Evolutionary conservation across 257 asterid genomes (phyloP), one percentile per base, ranked within the genome.

Genomic region (Solanum bulbocastanum): DNA sequence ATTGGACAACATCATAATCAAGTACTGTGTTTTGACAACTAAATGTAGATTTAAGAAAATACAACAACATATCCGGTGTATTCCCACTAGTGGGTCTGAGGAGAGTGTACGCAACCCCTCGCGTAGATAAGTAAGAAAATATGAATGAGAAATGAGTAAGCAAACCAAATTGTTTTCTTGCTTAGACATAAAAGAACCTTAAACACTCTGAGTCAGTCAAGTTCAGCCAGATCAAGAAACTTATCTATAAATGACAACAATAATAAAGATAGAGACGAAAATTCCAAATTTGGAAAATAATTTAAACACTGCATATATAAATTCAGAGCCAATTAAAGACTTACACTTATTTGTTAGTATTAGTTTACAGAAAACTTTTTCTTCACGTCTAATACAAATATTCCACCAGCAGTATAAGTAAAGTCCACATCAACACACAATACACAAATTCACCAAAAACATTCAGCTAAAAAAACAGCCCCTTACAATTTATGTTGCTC

Each of bases 321-420:
- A 40, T 40, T 20, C 23, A 79, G 84, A 46, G 10, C 20, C 30
- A 5, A 32, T 49, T 82, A 30, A 82, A 30, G 68, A 49, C 44
- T 32, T 5, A 0, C 0, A 9, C 56, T 37, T 46, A 46, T 46
- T 79, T 46, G 33, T 18, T 46, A 30, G 30, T 30, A 27, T 49
- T 68, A 68, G 22, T 68, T 79, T 15, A 27, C 40, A 46, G 66
- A 72, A 46, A 86, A 13, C 12, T 76, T 35, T 91, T 90, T 90
- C 91, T 89, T 89, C 87, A 87, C 86, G 71, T 83, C 89, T 33
- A 89, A 30, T 87, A 88, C 69, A 91, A 60, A 78, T 18, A 86
- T 32, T 25, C 83, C 20, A 75, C 88, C 89, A 90, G 91, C 37
- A 83, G 90, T 92, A 44, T 56, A 91, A 90, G 92, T 88, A 74